These are phyloP conservation scores for Fusarium zealandicum DNA, from an alignment of 2,329 filamentous ascomycete genomes.

Conservation along the genomic window DNA sequence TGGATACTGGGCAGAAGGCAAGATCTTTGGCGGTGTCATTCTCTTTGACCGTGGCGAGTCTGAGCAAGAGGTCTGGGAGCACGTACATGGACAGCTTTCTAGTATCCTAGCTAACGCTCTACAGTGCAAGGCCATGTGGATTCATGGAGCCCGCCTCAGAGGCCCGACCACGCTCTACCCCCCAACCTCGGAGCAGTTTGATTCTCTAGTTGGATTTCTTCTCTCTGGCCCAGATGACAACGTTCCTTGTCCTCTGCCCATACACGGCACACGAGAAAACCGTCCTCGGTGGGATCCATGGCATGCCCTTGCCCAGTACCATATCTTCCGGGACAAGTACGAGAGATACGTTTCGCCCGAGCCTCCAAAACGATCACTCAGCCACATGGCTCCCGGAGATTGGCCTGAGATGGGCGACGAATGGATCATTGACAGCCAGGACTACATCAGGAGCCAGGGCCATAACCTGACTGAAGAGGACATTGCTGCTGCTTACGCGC, in stretches of 20 bases:
- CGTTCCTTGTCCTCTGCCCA: slow-evolving; percentile 4
- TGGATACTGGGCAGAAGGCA: slow-evolving; percentile 27
- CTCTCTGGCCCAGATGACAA: background rate
- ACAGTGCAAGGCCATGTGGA: slow-evolving; percentile 22
- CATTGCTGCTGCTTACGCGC: background rate
- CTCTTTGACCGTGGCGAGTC: slow-evolving; percentile 22
- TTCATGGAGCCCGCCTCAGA: slow-evolving; percentile 1
- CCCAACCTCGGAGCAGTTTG: slow-evolving; percentile 14
- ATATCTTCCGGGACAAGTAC: slow-evolving; percentile 27
- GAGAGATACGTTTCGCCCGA: background rate
- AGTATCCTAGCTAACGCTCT: background rate
- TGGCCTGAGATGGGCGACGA: slow-evolving; percentile 13
- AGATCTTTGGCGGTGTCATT: slow-evolving; percentile 19
- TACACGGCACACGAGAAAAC: slow-evolving; percentile 5
- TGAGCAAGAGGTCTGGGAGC: slow-evolving; percentile 1
- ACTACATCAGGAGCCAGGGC: background rate
- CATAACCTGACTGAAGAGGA: background rate
- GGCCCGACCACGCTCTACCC: slow-evolving; percentile 16
- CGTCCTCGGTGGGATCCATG: slow-evolving; percentile 23
- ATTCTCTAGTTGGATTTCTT: slow-evolving; percentile 2
- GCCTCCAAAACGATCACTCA: background rate
- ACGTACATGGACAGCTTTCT: too few relatives aligned
- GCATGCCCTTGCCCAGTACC: slow-evolving; percentile 6
- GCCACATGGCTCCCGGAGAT: background rate
- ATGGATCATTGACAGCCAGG: background rate